Percentiles rank a stretch among this genome's conserved stretches.
phyloP scores from a whole-genome alignment of 2,329 filamentous ascomycete genomes.

The Diaporthe helianthi region DNA sequence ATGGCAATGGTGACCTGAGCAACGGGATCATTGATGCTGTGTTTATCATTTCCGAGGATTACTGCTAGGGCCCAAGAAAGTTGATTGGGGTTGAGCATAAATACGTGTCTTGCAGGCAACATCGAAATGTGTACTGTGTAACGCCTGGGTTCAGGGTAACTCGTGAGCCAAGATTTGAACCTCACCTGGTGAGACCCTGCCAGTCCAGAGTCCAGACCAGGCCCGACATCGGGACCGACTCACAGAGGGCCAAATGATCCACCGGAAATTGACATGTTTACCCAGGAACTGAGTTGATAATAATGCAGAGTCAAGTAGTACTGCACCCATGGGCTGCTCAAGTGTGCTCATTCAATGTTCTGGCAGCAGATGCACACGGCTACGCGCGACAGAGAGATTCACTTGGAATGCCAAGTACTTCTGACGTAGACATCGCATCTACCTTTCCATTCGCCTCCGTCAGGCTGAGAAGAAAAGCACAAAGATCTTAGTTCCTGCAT shows the following conservation, averaged over 20 bases:
- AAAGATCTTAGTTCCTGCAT: neutral
- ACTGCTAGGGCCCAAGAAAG: no score
- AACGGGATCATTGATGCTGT: neutral
- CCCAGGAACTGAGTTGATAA: neutral
- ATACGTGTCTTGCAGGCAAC: neutral
- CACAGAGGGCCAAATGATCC: neutral
- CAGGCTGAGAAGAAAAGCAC: neutral
- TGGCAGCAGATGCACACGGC: no score
- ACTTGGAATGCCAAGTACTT: neutral
- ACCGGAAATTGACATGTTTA: neutral
- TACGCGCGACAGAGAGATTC: neutral
- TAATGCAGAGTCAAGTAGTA: neutral
- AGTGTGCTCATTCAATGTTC: no score
- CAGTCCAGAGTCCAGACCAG: neutral
- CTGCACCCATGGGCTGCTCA: no score
- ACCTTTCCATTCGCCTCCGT: neutral
- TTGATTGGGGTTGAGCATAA: neutral
- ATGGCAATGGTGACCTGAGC: neutral
- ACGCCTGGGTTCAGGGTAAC: neutral
- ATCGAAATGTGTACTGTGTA: neutral
- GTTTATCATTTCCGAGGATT: neutral
- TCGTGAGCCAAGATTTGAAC: neutral
- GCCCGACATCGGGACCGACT: neutral
- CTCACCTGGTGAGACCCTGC: no score
- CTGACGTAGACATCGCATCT: neutral